Evolutionary conservation across 768 basidiomycete species (phyloP), one percentile per base, ranked within the genome.

Genomic region (Chlorophyllum brunneum): DNA sequence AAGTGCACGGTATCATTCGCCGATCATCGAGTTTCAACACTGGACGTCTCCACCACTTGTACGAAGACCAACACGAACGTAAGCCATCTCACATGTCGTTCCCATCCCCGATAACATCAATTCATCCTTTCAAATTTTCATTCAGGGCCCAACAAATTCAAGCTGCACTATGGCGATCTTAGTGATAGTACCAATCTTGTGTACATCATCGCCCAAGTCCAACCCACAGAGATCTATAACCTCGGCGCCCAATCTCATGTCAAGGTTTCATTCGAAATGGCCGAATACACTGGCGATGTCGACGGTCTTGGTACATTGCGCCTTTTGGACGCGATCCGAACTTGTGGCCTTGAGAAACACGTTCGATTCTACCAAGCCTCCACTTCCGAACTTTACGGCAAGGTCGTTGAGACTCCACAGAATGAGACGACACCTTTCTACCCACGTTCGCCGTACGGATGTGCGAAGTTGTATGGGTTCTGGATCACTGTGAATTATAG

Each of bases 211-310:
- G 88, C 95, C 2, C 85, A 92, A 61, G 93, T 97, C 50, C 89
- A 89, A 67, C 95, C 95, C 2, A 86, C 92, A 18, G 95, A 98
- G 71, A 86, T 98, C 55, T 98, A 97, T 82, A 98, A 98, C 70
- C 86, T 98, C 47, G 95, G 93, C 39, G 95, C 95, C 13, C 95
- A 98, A 69, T 93, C 91, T 37, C 95, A 98, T 73, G 95, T 98
- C 76, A 98, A 98, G 70, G 95, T 98, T 58, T 97, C 94, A 23
- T 98, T 98, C 68, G 95, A 98, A 70, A 95, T 98, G 92, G 92
- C 95, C 22, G 95, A 98, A 71, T 98, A 98, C 74, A 98, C 95
- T 0, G 94, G 91, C 45, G 95, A 98, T 63, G 95, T 98, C 43
- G 95, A 98, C 61, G 95, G 86, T 6, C 78, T 98, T 34, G 95